Evolutionary conservation across 1,284 basidiomycete genomes (phyloP).

Genomic region (Naganishia albida): DNA sequence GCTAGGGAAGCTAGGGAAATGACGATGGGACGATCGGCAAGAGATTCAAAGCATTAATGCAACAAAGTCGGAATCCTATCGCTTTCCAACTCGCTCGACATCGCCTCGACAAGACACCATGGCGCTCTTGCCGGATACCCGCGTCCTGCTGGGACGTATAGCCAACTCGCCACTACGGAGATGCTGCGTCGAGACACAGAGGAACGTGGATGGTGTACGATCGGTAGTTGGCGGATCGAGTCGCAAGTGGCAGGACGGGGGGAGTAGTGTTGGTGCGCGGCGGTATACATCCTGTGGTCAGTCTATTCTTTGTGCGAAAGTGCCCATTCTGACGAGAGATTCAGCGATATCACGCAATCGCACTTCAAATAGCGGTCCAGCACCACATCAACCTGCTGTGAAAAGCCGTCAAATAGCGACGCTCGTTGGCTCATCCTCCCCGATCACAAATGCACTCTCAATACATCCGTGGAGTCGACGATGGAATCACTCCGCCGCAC

Average conservation of each 20-base stretch:
- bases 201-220: too few relatives aligned
- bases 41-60: too few relatives aligned
- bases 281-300: conserved; percentile 2
- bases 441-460: too few relatives aligned
- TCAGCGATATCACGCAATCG: too few relatives aligned
- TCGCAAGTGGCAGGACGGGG: neutral
- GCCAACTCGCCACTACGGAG: neutral
- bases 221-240: neutral
- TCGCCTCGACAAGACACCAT: neutral
- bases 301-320: neutral
- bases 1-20: too few relatives aligned
- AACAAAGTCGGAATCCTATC: too few relatives aligned
- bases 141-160: conserved; percentile 4
- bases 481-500: conserved; percentile 1
- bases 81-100: neutral
- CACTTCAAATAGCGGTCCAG: too few relatives aligned
- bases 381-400: too few relatives aligned
- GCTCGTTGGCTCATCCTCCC: too few relatives aligned
- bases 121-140: neutral
- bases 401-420: neutral
- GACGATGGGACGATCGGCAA: neutral
- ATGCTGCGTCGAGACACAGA: neutral
- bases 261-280: neutral
- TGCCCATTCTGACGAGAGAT: too few relatives aligned
- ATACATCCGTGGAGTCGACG: neutral